Percentiles rank a stretch among this genome's conserved stretches.
Conservation (phyloP, 768 basidiomycete species). For the Amanita subjunquillea region DNA sequence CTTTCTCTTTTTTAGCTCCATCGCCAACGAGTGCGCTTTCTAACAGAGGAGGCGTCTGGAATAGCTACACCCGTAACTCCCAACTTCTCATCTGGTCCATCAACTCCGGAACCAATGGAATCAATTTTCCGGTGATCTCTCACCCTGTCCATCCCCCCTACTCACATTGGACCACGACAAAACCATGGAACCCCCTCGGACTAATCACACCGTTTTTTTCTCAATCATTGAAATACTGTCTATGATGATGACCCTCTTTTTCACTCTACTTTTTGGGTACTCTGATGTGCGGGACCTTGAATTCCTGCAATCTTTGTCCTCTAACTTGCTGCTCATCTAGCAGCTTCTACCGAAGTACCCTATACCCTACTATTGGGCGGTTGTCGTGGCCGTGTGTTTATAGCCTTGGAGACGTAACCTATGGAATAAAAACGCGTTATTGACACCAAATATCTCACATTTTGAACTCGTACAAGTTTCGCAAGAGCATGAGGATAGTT, state of each 20-base stretch:
- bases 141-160: constrained; percentile 13
- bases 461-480: constrained; percentile 64
- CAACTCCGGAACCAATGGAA: constrained; percentile 23
- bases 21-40: constrained; percentile 72
- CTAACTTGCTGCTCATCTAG: constrained; percentile 6
- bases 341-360: constrained; percentile 3
- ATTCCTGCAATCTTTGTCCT: background rate
- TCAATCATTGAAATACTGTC: constrained; percentile 1
- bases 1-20: constrained; percentile 45
- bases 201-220: background rate
- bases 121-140: constrained; percentile 18
- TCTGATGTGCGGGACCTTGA: constrained; percentile 1
- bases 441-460: background rate
- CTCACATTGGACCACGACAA: background rate
- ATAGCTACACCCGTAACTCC: constrained; percentile 56
- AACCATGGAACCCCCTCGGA: background rate
- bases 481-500: constrained; percentile 94
- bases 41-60: constrained; percentile 56
- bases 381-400: constrained; percentile 16
- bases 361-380: constrained; percentile 7
- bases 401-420: constrained; percentile 53
- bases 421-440: constrained; percentile 5
- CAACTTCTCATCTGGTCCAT: constrained; percentile 41
- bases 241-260: constrained; percentile 2
- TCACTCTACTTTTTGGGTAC: background rate